Base-by-base conservation (phyloP, 768 basidiomycete species). In the Macrolepiota dolichaula region DNA sequence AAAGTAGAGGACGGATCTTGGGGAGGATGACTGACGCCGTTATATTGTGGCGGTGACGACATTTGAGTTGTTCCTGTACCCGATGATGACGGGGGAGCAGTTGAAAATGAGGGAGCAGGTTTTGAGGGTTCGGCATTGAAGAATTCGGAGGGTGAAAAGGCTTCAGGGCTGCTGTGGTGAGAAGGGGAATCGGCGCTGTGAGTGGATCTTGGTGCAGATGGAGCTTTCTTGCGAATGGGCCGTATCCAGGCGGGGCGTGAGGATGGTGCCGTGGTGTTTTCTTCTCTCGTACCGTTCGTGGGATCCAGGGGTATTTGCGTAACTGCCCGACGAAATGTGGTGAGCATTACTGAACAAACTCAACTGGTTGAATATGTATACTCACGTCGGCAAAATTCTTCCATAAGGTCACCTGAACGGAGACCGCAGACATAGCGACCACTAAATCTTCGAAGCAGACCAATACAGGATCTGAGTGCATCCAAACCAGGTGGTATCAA, bases 371-470 rank as follows among this genome's bases (percentile, higher is more conserved):
- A 13, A 42, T 42, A 57, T 13, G 42, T 59, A 22, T 51, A 78
- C 78, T 72, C 64, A 89, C 93, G 74, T 71, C 94, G 86, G 76
- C 95, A 96, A 72, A 96, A 95, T 72, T 96, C 95, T 70, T 96
- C 94, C 83, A 97, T 89, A 46, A 96, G 81, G 73, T 96, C 95
- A 29, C 94, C 93, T 50, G 91, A 93, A 55, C 95, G 79, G 46
- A 94, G 83, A 1, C 94, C 94, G 70, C 95, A 96, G 22, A 96
- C 85, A 75, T 97, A 97, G 50, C 94, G 83, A 63, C 91, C 92
- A 65, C 92, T 94, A 74, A 97, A 97, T 37, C 93, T 81, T 59
- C 92, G 77, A 61, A 96, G 74, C n/a, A 97, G 79, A 3, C 89
- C 89, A 7, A 96, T 91, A 68, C 94, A 96, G 3, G 91, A 93